These are phyloP conservation scores for Mucuna pruriens DNA, from an alignment of 306 rosid genomes.

Conservation along the genomic window DNA sequence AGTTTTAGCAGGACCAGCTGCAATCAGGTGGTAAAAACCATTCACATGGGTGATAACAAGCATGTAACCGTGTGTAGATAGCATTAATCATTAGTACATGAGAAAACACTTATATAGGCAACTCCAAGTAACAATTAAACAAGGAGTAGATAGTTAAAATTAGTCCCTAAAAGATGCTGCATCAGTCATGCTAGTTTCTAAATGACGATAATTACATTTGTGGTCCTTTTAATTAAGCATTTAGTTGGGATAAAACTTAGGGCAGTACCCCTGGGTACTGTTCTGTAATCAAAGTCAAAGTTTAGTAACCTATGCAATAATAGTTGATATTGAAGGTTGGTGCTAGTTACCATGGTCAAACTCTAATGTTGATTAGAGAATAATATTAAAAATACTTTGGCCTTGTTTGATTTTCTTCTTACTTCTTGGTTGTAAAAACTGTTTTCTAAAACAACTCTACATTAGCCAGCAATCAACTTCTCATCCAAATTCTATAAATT, in stretches of 20 bases:
- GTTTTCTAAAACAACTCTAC: too few relatives aligned
- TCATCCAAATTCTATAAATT: too few relatives aligned
- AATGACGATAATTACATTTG: neutral
- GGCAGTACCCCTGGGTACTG: neutral
- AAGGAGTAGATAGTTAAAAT: neutral
- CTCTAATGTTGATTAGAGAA: neutral
- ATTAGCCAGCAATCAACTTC: too few relatives aligned
- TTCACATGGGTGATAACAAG: neutral
- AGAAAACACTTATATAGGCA: neutral
- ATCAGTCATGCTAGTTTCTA: neutral
- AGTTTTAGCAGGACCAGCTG: neutral
- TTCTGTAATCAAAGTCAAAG: neutral
- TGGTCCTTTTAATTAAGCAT: neutral
- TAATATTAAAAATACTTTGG: neutral
- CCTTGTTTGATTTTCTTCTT: too few relatives aligned
- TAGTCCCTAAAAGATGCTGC: neutral
- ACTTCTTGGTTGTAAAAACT: too few relatives aligned
- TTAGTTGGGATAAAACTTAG: neutral
- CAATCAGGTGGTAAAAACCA: neutral
- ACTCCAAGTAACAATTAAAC: neutral
- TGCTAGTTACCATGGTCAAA: neutral
- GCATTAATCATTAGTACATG: neutral
- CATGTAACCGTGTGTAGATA: neutral
- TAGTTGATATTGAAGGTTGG: neutral
- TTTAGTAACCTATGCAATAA: neutral